Percentiles rank a stretch among this genome's conserved stretches.
These are phyloP conservation scores for Phytophthora sansomeana DNA, from an alignment of 352 stramenopile genomes.

Conservation along the genomic window DNA sequence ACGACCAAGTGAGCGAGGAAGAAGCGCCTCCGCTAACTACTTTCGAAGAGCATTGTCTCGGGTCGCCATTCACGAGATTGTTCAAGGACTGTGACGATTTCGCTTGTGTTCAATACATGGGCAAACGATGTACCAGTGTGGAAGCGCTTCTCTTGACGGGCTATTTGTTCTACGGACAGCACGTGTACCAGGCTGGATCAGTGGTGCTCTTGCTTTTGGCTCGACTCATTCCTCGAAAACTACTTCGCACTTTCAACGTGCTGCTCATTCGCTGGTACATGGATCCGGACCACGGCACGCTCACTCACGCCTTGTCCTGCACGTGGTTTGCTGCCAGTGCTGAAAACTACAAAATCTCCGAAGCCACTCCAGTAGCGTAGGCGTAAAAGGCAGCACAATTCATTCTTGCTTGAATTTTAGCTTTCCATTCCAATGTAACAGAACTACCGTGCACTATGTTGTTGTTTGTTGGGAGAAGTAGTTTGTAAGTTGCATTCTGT, in stretches of 20 bases:
- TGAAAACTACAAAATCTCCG: conserved; percentile 28
- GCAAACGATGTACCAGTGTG: conserved; percentile 26
- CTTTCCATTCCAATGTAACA: background rate
- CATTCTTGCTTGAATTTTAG: background rate
- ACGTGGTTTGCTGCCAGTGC: conserved; percentile 28
- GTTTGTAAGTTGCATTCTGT: too few relatives aligned
- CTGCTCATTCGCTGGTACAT: conserved; percentile 26
- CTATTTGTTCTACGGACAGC: conserved; percentile 27
- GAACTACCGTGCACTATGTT: background rate
- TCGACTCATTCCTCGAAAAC: conserved; percentile 12
- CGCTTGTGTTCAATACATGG: conserved; percentile 23
- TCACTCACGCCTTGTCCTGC: conserved; percentile 23
- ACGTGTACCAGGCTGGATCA: conserved; percentile 21
- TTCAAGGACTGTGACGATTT: conserved; percentile 38
- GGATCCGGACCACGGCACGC: conserved; percentile 8
- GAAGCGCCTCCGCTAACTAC: conserved; percentile 8
- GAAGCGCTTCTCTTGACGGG: conserved; percentile 26
- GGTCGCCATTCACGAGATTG: conserved; percentile 19
- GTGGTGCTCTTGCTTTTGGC: conserved; percentile 26
- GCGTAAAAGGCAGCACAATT: background rate
- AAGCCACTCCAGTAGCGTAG: conserved; percentile 21
- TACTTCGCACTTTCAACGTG: conserved; percentile 35
- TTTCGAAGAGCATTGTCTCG: conserved; percentile 29
- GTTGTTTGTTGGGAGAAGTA: background rate
- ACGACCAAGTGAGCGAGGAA: background rate